These are phyloP conservation scores for Claviceps lovelessii DNA, from an alignment of 2,329 filamentous ascomycete genomes.

Conservation along the genomic window DNA sequence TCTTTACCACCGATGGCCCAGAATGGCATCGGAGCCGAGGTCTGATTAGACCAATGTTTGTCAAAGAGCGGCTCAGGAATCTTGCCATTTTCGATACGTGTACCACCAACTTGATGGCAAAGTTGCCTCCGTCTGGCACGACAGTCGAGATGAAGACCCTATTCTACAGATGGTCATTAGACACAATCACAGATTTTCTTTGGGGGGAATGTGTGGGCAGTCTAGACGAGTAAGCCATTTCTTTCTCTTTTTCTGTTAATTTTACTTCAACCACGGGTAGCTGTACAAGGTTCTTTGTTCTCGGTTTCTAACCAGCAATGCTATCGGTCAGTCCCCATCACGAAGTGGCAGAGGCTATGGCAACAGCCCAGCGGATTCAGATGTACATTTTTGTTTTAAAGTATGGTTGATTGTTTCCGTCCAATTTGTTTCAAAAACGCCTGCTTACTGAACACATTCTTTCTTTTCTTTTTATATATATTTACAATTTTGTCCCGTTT, in stretches of 20 bases:
- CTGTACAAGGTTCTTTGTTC: background rate
- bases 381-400: conserved; percentile 40
- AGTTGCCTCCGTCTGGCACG: conserved; percentile 38
- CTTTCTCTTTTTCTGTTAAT: conserved; percentile 23
- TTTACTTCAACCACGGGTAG: background rate
- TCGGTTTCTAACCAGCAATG: background rate
- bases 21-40: conserved; percentile 39
- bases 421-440: background rate
- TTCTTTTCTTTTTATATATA: background rate
- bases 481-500: too few species aligned
- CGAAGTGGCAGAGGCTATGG: conserved; percentile 55
- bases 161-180: conserved; percentile 50
- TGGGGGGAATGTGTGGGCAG: conserved; percentile 44
- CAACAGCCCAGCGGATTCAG: conserved; percentile 54
- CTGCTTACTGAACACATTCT: background rate
- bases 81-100: conserved; percentile 41
- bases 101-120: conserved; percentile 28
- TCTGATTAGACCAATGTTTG: conserved; percentile 41
- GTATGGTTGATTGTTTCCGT: conserved; percentile 12
- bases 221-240: conserved; percentile 25
- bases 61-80: conserved; percentile 31
- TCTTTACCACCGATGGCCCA: conserved; percentile 38
- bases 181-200: conserved; percentile 53
- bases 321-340: conserved; percentile 28
- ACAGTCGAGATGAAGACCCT: conserved; percentile 37